Conservation (phyloP, 345 rosid genomes). For the Salix purpurea region DNA sequence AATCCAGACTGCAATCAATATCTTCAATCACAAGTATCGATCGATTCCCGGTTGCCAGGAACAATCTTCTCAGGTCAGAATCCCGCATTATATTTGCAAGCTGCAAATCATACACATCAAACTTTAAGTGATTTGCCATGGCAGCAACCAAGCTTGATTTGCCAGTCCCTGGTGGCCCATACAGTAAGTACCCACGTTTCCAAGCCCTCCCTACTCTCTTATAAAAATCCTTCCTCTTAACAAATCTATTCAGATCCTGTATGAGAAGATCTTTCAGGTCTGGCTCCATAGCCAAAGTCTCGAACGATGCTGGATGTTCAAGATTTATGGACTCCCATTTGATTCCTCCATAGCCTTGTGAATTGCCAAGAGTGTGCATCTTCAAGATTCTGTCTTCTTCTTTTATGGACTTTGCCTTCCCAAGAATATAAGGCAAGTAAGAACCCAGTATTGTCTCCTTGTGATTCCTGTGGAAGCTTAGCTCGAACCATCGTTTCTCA, state of each 20-base stretch:
- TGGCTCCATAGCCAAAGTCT: constrained; percentile 49
- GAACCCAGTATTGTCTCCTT: constrained; percentile 42
- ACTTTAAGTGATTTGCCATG: constrained; percentile 53
- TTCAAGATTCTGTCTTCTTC: constrained; percentile 39
- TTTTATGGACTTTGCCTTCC: constrained; percentile 23
- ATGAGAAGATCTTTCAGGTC: background rate
- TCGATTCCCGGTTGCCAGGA: constrained; percentile 43
- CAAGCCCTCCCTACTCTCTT: constrained; percentile 54
- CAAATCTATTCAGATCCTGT: constrained; percentile 45
- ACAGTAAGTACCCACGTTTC: constrained; percentile 54
- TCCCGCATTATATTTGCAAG: constrained; percentile 33
- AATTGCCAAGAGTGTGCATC: constrained; percentile 40
- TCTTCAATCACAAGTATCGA: constrained; percentile 56
- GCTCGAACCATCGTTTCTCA: constrained; percentile 35
- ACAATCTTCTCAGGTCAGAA: constrained; percentile 35
- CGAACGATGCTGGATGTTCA: constrained; percentile 67
- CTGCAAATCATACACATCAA: constrained; percentile 55
- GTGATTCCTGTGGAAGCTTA: constrained; percentile 45
- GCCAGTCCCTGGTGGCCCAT: constrained; percentile 63
- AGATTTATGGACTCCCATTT: constrained; percentile 54
- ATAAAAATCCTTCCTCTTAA: constrained; percentile 45
- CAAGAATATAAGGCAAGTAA: constrained; percentile 40
- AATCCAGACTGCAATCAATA: constrained; percentile 40
- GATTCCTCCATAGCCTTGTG: background rate
- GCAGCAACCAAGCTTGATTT: constrained; percentile 61